A percentile compares a stretch with the other conserved stretches of the same genome.
Conservation (phyloP, 352 stramenopile genomes). For the Pythium monospermum region DNA sequence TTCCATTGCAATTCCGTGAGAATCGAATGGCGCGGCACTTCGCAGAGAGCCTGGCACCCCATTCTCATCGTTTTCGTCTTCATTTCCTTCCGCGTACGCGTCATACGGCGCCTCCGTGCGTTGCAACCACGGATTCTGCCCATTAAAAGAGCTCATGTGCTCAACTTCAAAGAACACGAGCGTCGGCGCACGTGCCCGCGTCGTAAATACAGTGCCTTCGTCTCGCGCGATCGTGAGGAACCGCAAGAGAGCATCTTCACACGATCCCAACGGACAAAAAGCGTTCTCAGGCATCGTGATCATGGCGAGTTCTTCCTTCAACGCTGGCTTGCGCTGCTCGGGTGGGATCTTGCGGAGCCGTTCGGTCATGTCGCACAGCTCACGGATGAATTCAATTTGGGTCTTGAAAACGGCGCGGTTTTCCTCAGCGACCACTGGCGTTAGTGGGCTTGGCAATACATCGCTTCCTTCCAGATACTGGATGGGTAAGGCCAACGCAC, state of each 20-base stretch:
- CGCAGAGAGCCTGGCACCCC: too few species aligned
- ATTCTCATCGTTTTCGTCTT: background rate
- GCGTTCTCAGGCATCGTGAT: constrained; percentile 49
- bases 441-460: constrained; percentile 6
- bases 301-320: constrained; percentile 54
- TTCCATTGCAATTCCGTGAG: background rate
- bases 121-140: constrained; percentile 55
- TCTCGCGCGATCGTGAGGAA: constrained; percentile 57
- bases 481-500: constrained; percentile 34
- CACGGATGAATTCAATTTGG: constrained; percentile 65
- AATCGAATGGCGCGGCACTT: background rate
- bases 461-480: constrained; percentile 40
- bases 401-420: constrained; percentile 53
- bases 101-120: constrained; percentile 16
- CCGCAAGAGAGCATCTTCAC: constrained; percentile 51
- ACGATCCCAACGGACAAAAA: constrained; percentile 68
- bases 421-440: constrained; percentile 17
- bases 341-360: constrained; percentile 50
- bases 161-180: constrained; percentile 85
- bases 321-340: constrained; percentile 50
- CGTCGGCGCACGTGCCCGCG: constrained; percentile 72
- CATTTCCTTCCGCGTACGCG: constrained; percentile 3
- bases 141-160: constrained; percentile 27
- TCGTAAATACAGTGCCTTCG: constrained; percentile 86
- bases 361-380: constrained; percentile 76